Conservation (phyloP, 1,284 basidiomycete genomes). For the Rhodotorula sp. region DNA sequence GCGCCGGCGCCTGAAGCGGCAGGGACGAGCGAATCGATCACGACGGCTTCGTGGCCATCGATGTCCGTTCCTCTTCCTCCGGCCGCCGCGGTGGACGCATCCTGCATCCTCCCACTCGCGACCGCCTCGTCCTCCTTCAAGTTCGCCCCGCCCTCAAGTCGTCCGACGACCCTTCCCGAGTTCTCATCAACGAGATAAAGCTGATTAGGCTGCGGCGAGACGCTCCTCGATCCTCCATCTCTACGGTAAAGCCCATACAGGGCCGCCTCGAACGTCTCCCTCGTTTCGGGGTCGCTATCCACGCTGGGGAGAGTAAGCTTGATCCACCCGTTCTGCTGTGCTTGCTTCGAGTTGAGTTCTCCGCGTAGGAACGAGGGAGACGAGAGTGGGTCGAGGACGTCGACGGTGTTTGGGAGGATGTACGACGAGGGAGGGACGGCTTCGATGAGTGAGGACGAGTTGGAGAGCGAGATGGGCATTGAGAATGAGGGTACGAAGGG, state of each 20-base stretch:
- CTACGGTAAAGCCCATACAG: constrained; percentile 6
- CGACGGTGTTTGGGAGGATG: constrained; percentile 23
- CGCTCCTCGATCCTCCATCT: background rate
- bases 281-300: background rate
- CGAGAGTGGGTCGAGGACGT: background rate
- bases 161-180: constrained; percentile 17
- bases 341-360: background rate
- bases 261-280: constrained; percentile 30
- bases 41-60: constrained; percentile 30
- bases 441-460: constrained; percentile 3
- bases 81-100: background rate
- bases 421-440: constrained; percentile 14
- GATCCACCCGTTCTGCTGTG: constrained; percentile 13
- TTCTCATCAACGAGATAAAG: constrained; percentile 30
- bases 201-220: constrained; percentile 9
- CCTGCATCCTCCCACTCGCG: constrained; percentile 3
- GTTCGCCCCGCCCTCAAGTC: constrained; percentile 5
- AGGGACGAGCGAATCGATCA: constrained; percentile 14
- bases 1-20: background rate
- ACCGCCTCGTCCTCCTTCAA: constrained; percentile 16
- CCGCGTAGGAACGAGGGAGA: background rate
- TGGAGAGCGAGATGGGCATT: constrained; percentile 16
- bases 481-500: constrained; percentile 14
- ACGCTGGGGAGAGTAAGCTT: constrained; percentile 13
- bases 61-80: constrained; percentile 1